phyloP scores from a whole-genome alignment of 345 rosid genomes.

The Arabis hirsuta region DNA sequence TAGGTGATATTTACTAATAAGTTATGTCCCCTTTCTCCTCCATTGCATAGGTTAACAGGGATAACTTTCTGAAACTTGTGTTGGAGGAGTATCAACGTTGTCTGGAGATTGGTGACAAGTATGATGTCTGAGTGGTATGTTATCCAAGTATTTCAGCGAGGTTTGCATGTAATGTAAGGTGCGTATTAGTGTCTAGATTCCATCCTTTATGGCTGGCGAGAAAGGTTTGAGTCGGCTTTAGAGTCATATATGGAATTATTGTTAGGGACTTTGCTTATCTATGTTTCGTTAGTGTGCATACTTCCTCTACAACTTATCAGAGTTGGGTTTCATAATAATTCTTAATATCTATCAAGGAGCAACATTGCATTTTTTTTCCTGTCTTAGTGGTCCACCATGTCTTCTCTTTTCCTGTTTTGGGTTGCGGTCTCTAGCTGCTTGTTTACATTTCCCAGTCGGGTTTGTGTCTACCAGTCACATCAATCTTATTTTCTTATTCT shows the following conservation, averaged over 20 bases:
- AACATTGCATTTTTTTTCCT: no score
- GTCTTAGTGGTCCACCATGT: no score
- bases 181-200: constrained; percentile 12
- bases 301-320: not conserved
- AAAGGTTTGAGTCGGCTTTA: constrained; percentile 13
- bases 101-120: constrained; percentile 84
- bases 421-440: no score
- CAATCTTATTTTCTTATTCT: no score
- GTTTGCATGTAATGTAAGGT: constrained; percentile 19
- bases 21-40: constrained; percentile 18
- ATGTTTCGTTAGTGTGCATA: not conserved
- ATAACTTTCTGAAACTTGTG: constrained; percentile 84
- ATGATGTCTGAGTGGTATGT: constrained; percentile 94
- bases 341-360: no score
- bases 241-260: constrained; percentile 7
- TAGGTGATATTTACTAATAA: constrained; percentile 30
- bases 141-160: constrained; percentile 14
- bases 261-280: constrained; percentile 19
- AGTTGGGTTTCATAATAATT: not conserved
- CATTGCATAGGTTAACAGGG: constrained; percentile 72
- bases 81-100: constrained; percentile 91
- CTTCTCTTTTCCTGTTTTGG: no score
- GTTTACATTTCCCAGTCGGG: no score
- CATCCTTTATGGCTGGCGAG: constrained; percentile 10
- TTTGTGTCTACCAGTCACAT: no score